These are phyloP conservation scores for Castanea sativa DNA, from an alignment of 306 rosid genomes.

Conservation along the genomic window DNA sequence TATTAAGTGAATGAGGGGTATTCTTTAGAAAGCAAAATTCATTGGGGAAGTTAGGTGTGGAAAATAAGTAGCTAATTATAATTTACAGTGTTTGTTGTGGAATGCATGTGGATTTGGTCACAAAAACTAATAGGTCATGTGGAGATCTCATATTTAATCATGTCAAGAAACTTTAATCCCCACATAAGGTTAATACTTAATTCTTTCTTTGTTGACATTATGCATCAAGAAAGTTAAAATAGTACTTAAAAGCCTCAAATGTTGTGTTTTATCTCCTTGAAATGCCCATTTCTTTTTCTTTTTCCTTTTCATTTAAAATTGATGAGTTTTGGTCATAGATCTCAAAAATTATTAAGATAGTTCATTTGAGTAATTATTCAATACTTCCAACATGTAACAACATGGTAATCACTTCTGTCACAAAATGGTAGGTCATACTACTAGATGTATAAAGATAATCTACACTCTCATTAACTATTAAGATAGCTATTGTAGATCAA, in stretches of 20 bases:
- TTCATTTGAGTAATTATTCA: no score
- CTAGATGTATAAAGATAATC: no score
- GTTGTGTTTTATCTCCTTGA: not conserved
- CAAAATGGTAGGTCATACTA: no score
- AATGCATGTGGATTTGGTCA: constrained; percentile 89
- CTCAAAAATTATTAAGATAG: no score
- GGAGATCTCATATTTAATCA: constrained; percentile 80
- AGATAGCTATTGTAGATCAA: no score
- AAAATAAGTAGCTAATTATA: not conserved
- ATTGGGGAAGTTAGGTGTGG: not conserved
- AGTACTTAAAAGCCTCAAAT: not conserved
- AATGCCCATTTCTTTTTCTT: not conserved
- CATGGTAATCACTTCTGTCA: no score
- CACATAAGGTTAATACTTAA: constrained; percentile 62
- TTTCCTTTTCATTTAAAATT: no score
- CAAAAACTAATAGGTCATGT: constrained; percentile 95
- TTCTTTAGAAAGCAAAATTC: not conserved
- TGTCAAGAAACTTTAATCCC: constrained; percentile 73
- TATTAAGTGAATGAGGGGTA: not conserved
- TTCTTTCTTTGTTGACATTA: constrained; percentile 1
- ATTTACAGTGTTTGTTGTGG: constrained; percentile 13
- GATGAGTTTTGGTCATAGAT: no score
- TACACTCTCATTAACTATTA: no score
- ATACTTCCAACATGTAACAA: no score
- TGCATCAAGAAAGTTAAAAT: constrained; percentile 8